phyloP scores from a whole-genome alignment of 495 filamentous ascomycete genomes.

The Talaromyces ruber region DNA sequence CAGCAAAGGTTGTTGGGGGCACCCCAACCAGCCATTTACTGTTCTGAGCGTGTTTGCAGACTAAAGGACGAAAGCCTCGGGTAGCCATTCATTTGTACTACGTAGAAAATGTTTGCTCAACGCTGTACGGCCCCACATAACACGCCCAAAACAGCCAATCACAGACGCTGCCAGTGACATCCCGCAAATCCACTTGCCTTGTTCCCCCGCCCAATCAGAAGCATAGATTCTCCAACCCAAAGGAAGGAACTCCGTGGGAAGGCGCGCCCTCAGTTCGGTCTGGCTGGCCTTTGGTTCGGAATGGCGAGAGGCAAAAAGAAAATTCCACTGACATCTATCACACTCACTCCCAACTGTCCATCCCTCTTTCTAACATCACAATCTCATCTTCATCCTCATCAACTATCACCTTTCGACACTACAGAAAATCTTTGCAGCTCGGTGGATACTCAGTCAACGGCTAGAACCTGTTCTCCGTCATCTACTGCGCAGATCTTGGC shows the following conservation, averaged over 20 bases:
- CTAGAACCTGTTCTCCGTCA: neutral
- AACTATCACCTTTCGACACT: neutral
- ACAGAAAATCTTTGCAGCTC: neutral
- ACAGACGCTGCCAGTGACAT: neutral
- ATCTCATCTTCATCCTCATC: neutral
- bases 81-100: neutral
- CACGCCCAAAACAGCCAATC: neutral
- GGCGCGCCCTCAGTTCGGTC: neutral
- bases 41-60: neutral
- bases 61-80: neutral
- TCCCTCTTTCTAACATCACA: neutral
- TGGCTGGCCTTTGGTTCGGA: neutral
- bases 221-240: neutral
- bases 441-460: neutral
- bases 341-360: neutral
- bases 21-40: neutral
- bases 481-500: conserved; percentile 2
- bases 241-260: neutral
- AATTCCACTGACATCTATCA: neutral
- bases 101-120: too few species aligned
- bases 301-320: neutral
- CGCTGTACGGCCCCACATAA: neutral
- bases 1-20: neutral
- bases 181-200: neutral
- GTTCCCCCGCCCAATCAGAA: neutral